phyloP scores from a whole-genome alignment of 2,329 filamentous ascomycete species.

The Nakataea oryzae region DNA sequence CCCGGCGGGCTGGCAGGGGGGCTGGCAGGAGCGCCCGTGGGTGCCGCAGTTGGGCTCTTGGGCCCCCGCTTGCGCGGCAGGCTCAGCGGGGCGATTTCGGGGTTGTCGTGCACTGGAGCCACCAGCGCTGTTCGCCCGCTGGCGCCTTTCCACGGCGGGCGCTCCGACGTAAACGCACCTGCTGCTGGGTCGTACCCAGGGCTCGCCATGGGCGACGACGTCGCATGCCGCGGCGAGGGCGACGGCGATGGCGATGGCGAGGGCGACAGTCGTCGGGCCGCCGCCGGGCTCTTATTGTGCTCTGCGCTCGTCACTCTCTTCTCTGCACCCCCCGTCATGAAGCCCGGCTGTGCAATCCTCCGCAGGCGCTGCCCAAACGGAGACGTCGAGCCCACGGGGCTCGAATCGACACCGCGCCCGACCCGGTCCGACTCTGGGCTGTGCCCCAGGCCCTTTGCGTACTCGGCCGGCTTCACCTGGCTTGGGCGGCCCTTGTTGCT shows the following conservation, averaged over 20 bases:
- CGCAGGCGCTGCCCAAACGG: constrained; percentile 36
- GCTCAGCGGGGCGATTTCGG: constrained; percentile 42
- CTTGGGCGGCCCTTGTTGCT: constrained; percentile 42
- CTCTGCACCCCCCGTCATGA: constrained; percentile 14
- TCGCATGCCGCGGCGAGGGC: background rate
- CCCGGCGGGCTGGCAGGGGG: constrained; percentile 18
- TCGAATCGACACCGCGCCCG: background rate
- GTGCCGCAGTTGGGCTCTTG: constrained; percentile 10
- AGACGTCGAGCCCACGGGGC: background rate
- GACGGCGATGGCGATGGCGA: background rate
- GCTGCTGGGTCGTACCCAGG: constrained; percentile 23
- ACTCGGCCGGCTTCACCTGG: constrained; percentile 45
- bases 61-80: constrained; percentile 35
- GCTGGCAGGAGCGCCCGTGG: constrained; percentile 11
- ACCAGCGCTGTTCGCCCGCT: constrained; percentile 58
- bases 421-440: constrained; percentile 10
- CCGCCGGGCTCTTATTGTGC: background rate
- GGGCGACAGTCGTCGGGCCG: background rate
- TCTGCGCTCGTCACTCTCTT: background rate
- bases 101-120: constrained; percentile 52
- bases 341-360: constrained; percentile 18
- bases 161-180: constrained; percentile 23
- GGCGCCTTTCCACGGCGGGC: constrained; percentile 61
- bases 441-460: constrained; percentile 24
- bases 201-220: constrained; percentile 15